Percentiles rank a stretch among this genome's conserved stretches.
phyloP scores from a whole-genome alignment of 139 green algal species.

The Chlorella sp. region DNA sequence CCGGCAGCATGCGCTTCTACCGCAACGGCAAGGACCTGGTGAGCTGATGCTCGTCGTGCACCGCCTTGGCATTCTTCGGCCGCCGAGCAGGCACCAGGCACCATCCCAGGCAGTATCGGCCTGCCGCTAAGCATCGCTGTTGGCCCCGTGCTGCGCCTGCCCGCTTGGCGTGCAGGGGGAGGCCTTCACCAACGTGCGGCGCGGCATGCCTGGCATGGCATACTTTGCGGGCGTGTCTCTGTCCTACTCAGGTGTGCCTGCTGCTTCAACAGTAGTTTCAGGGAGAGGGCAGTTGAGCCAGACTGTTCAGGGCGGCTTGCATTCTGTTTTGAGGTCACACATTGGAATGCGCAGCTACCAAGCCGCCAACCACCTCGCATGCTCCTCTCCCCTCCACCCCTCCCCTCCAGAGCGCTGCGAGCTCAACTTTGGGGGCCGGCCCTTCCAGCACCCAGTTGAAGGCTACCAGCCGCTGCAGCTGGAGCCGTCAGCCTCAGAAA shows the following conservation, averaged over 20 bases:
- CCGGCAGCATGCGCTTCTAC: conserved; percentile 77
- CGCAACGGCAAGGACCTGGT: conserved; percentile 81
- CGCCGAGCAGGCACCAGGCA: neutral
- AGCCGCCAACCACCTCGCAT: neutral
- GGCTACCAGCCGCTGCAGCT: conserved; percentile 79
- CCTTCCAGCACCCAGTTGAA: conserved; percentile 73
- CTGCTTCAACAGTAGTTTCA: too few relatives aligned
- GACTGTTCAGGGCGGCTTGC: neutral
- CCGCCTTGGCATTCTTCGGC: neutral
- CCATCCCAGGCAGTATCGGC: neutral
- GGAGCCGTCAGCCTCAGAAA: neutral
- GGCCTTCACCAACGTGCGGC: conserved; percentile 73
- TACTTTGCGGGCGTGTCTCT: conserved; percentile 74
- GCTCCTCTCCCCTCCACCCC: neutral
- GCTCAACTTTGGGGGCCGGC: conserved; percentile 48
- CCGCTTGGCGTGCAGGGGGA: conserved; percentile 53
- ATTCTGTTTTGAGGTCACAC: neutral
- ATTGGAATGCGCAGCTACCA: neutral
- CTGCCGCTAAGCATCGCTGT: neutral
- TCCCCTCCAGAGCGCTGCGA: conserved; percentile 47
- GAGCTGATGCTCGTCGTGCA: neutral
- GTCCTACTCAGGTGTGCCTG: conserved; percentile 28
- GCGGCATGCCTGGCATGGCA: conserved; percentile 25
- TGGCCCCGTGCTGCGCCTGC: neutral
- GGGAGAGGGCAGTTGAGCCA: neutral